Evolutionary conservation across 768 basidiomycete species (phyloP), one percentile per base, ranked within the genome.

Genomic region (Daedaleopsis sinensis): DNA sequence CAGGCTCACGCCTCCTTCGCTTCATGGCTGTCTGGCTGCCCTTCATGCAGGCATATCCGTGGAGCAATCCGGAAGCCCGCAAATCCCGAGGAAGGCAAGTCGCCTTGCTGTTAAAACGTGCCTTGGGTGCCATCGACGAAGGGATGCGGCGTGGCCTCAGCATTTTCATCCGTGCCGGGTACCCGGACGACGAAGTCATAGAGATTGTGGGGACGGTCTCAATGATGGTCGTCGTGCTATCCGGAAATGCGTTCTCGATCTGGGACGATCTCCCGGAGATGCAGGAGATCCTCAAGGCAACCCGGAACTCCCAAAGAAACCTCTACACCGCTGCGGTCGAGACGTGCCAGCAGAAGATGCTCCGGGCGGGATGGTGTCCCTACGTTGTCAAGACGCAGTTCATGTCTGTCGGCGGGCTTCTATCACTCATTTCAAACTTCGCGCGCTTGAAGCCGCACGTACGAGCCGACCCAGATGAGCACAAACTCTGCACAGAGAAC

Each of bases 281-380:
- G 27, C 13, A 44, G 24, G 39, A 44, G 35, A 18, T 55, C 3
- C 18, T 32, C 18, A 16, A 46, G 8, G 15, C 23, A 23, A 24
- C 43, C 13, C 18, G 27, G 42, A 23, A 55, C 23, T 27, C 19
- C 18, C 39, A 27, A 13, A 39, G 54, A 13, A 24, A 27, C 43
- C 37, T 55, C 42, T 46, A 55, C 43, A 23, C 19, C 9, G 39
- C 39, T 10, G 27, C 54, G 8, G 9, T 27, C 39, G 24, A 50
- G 23, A 21, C 32, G 10, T 50, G n/a, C 11, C 16, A 36, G 49
- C 10, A n/a, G n/a, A 49, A 3, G 35, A 57, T 50, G 53, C 23
- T 21, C 11, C 18, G 3, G 8, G 37, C 27, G 13, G 53, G 59
- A 13, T 60, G 59, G 59, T 60, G 59, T 23, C 59, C 53, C 8